Conservation (phyloP, 306 rosid species). For the Erythrophleum fordii region DNA sequence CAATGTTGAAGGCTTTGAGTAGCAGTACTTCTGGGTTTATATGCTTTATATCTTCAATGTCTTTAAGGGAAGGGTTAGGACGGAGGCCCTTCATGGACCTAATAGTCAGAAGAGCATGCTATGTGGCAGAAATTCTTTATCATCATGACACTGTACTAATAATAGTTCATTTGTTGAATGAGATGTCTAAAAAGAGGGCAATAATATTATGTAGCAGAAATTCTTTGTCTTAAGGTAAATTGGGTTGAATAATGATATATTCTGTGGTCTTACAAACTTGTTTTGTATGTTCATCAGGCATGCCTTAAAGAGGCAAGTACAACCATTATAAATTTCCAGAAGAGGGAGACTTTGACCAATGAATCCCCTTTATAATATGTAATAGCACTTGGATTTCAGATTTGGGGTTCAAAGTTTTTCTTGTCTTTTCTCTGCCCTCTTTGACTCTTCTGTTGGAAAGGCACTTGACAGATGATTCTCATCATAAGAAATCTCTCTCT, state of each 20-base stretch:
- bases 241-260: background rate
- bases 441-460: conserved; percentile 24
- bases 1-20: too few species aligned
- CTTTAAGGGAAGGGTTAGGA: background rate
- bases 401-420: background rate
- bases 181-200: background rate
- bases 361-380: background rate
- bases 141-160: background rate
- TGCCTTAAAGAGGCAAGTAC: background rate
- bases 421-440: conserved; percentile 11
- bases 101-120: background rate
- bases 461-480: conserved; percentile 4
- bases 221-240: background rate
- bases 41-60: background rate
- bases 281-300: conserved; percentile 22
- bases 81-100: background rate
- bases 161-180: background rate
- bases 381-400: background rate
- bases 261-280: background rate
- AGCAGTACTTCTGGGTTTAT: too few species aligned
- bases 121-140: too few species aligned
- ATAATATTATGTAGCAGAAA: background rate
- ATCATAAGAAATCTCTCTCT: conserved; percentile 12
- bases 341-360: background rate
- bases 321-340: background rate